phyloP scores from a whole-genome alignment of 768 basidiomycete species.

The Suillus plorans region DNA sequence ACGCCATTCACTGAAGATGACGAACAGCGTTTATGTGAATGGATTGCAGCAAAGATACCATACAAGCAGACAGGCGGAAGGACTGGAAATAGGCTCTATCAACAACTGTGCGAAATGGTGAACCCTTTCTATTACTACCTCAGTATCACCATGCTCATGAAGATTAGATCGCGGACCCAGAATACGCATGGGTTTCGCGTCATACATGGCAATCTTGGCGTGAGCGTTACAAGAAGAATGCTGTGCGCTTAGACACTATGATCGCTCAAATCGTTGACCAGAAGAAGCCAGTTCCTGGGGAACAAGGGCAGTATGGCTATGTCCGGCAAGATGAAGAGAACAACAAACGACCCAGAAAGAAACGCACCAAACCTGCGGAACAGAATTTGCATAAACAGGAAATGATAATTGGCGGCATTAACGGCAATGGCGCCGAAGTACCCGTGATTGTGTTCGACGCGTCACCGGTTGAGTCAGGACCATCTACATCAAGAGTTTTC shows the following conservation, averaged over 20 bases:
- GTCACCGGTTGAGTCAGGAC: constrained; percentile 22
- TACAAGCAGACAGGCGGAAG: constrained; percentile 81
- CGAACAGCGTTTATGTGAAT: constrained; percentile 69
- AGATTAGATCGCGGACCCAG: constrained; percentile 59
- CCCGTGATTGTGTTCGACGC: constrained; percentile 29
- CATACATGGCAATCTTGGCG: constrained; percentile 93
- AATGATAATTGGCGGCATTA: constrained; percentile 14
- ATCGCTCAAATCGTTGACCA: constrained; percentile 69
- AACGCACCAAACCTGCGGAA: constrained; percentile 35
- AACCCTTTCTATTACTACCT: constrained; percentile 9
- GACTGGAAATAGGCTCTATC: constrained; percentile 81
- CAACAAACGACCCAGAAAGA: constrained; percentile 55
- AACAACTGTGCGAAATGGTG: constrained; percentile 77
- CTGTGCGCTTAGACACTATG: constrained; percentile 59
- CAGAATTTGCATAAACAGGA: constrained; percentile 24
- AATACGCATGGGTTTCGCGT: constrained; percentile 75
- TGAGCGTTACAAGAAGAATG: constrained; percentile 85
- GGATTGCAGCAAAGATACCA: constrained; percentile 83
- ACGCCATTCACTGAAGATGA: constrained; percentile 79
- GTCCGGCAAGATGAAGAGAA: constrained; percentile 75
- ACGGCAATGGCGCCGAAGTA: constrained; percentile 9
- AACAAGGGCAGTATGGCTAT: constrained; percentile 83
- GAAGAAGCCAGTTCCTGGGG: constrained; percentile 66
- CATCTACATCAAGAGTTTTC: constrained; percentile 20
- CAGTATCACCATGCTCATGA: constrained; percentile 4